phyloP scores from a whole-genome alignment of 805 yeast genomes.

The Metschnikowia santaceciliae region DNA sequence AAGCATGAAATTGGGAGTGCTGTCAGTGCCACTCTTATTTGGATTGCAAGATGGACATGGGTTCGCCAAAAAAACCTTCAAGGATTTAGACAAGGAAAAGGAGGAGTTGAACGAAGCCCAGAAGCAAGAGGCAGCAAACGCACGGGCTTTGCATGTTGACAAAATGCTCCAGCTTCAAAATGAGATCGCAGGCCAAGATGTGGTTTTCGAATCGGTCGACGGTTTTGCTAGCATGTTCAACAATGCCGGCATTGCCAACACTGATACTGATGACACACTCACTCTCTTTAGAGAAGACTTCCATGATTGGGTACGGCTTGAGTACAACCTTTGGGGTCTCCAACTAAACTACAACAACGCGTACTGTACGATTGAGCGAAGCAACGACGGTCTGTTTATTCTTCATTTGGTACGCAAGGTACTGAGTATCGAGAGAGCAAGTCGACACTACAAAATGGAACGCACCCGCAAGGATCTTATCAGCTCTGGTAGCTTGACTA shows the following conservation, averaged over 20 bases:
- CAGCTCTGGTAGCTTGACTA: conserved; percentile 10
- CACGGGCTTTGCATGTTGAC: conserved; percentile 9
- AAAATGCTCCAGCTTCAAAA: conserved; percentile 9
- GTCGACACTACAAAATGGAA: conserved; percentile 21
- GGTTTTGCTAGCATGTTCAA: conserved; percentile 26
- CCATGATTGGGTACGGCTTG: conserved; percentile 29
- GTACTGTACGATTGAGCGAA: conserved; percentile 10
- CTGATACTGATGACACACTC: conserved; percentile 12
- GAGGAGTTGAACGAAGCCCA: background rate
- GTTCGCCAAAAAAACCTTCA: conserved; percentile 15
- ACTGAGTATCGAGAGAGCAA: background rate
- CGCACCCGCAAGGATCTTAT: conserved; percentile 5
- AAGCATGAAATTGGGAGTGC: conserved; percentile 49
- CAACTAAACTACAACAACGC: conserved; percentile 4
- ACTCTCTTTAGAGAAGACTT: conserved; percentile 12
- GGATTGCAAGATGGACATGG: conserved; percentile 28
- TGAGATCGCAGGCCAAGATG: conserved; percentile 14
- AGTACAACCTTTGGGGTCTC: conserved; percentile 31
- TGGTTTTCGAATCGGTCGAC: conserved; percentile 37
- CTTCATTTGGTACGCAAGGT: background rate
- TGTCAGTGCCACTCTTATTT: conserved; percentile 52
- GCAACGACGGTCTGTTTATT: conserved; percentile 1
- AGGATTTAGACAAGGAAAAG: conserved; percentile 13
- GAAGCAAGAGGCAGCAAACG: conserved; percentile 10
- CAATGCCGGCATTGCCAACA: conserved; percentile 4